Evolutionary conservation across 331 rosid species (phyloP).

Genomic region (Malus hybrid): DNA sequence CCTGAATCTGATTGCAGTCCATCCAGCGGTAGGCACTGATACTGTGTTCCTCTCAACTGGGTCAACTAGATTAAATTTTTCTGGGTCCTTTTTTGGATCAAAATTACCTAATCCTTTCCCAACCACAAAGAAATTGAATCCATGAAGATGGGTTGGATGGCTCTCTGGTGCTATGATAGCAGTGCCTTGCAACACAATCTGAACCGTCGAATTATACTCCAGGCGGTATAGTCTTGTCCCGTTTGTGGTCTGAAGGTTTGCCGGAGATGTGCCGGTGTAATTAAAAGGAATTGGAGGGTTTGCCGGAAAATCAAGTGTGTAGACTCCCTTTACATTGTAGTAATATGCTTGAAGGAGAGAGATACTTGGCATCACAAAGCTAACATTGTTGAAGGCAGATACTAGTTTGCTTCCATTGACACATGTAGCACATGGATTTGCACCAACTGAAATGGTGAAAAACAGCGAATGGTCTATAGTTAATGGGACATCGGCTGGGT

Average conservation of each 20-base stretch:
- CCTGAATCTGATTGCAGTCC: conserved; percentile 71
- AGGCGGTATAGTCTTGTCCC: conserved; percentile 49
- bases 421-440: conserved; percentile 42
- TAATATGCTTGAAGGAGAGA: conserved; percentile 76
- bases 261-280: conserved; percentile 50
- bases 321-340: conserved; percentile 45
- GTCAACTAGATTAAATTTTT: conserved; percentile 49
- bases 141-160: no score
- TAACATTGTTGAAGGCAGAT: conserved; percentile 46
- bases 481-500: conserved; percentile 55
- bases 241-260: conserved; percentile 39
- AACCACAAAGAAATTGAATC: conserved; percentile 54
- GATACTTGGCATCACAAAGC: conserved; percentile 42
- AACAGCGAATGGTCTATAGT: conserved; percentile 47
- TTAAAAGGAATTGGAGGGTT: conserved; percentile 43
- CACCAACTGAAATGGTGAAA: conserved; percentile 50
- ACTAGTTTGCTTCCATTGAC: conserved; percentile 15
- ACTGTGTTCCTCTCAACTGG: conserved; percentile 74
- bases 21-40: conserved; percentile 54
- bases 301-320: conserved; percentile 57
- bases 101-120: conserved; percentile 62
- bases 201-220: conserved; percentile 39
- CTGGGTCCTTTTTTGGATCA: conserved; percentile 42
- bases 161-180: neutral
- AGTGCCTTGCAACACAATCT: conserved; percentile 48